Evolutionary conservation across 805 yeast genomes (phyloP).

Genomic region (Schwanniomyces sp.): DNA sequence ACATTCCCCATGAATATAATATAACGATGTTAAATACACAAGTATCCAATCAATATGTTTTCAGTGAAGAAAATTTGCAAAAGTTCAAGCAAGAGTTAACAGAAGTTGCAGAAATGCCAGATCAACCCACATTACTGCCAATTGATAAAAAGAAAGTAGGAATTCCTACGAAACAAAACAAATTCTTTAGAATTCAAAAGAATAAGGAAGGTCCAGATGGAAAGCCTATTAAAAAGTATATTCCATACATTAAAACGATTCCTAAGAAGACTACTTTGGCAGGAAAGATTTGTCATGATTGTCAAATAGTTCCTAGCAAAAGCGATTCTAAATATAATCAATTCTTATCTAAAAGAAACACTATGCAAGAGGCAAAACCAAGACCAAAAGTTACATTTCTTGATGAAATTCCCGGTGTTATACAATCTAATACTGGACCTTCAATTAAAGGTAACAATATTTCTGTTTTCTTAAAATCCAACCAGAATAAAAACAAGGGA

Average conservation of each 20-base stretch:
- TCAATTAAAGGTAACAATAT: conserved; percentile 68
- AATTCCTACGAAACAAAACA: conserved; percentile 14
- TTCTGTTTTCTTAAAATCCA: conserved; percentile 61
- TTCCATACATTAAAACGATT: conserved; percentile 84
- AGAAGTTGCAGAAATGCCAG: conserved; percentile 52
- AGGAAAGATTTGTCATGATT: conserved; percentile 91
- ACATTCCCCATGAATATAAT: conserved; percentile 83
- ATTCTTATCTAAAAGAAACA: conserved; percentile 52
- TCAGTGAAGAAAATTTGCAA: conserved; percentile 80
- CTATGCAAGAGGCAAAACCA: conserved; percentile 48
- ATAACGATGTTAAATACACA: conserved; percentile 72
- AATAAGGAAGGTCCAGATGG: conserved; percentile 20
- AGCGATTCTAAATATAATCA: conserved; percentile 68
- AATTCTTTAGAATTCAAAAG: conserved; percentile 32
- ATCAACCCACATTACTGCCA: conserved; percentile 47
- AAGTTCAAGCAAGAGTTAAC: conserved; percentile 53
- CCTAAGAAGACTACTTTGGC: conserved; percentile 83
- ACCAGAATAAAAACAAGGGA: conserved; percentile 38
- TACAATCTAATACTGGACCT: conserved; percentile 84
- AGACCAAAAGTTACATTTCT: conserved; percentile 69
- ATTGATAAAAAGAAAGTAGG: conserved; percentile 23
- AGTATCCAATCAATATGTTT: conserved; percentile 83
- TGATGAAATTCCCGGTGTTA: conserved; percentile 81
- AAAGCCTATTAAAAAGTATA: conserved; percentile 39
- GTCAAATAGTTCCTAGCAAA: conserved; percentile 80